Evolutionary conservation across 768 basidiomycete genomes (phyloP).

Genomic region (Mycena galericulata): DNA sequence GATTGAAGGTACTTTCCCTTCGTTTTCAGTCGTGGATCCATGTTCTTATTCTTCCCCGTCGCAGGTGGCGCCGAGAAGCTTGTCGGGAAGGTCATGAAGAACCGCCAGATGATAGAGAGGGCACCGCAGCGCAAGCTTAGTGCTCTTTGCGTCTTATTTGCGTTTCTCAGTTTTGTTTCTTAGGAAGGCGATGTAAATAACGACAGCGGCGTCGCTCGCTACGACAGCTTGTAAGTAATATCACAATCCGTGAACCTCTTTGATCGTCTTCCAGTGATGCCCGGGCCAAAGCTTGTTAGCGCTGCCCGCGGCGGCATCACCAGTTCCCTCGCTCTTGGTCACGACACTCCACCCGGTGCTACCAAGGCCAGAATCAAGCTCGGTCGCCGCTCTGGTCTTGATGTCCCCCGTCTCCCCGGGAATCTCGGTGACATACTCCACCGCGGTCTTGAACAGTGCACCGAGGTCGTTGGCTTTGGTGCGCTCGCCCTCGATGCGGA

Average conservation of each 20-base stretch:
- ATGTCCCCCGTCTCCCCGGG: conserved; percentile 20
- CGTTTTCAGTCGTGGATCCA: conserved; percentile 18
- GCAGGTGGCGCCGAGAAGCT: conserved; percentile 13
- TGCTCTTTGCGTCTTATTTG: conserved; percentile 21
- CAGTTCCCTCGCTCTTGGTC: conserved; percentile 25
- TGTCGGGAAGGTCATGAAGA: conserved; percentile 18
- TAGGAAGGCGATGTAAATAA: conserved; percentile 21
- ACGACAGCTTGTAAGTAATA: conserved; percentile 22
- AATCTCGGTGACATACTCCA: conserved; percentile 33
- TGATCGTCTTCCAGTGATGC: conserved; percentile 39
- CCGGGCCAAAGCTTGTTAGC: conserved; percentile 38
- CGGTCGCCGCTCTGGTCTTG: conserved; percentile 10
- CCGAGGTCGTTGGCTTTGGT: conserved; percentile 44
- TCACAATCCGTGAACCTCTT: conserved; percentile 30
- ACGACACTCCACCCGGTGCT: conserved; percentile 34
- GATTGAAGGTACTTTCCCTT: conserved; percentile 21
- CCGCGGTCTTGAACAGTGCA: conserved; percentile 25
- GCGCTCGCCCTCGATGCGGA: conserved; percentile 47
- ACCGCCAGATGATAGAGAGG: conserved; percentile 18
- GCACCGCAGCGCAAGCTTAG: conserved; percentile 20
- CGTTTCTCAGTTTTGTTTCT: conserved; percentile 18
- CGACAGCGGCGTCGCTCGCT: conserved; percentile 22
- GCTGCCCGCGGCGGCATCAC: conserved; percentile 32
- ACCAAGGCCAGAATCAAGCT: conserved; percentile 29
- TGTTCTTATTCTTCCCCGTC: conserved; percentile 22